These are phyloP conservation scores for Nemania sp. DNA, from an alignment of 2,329 filamentous ascomycete genomes.

Conservation along the genomic window DNA sequence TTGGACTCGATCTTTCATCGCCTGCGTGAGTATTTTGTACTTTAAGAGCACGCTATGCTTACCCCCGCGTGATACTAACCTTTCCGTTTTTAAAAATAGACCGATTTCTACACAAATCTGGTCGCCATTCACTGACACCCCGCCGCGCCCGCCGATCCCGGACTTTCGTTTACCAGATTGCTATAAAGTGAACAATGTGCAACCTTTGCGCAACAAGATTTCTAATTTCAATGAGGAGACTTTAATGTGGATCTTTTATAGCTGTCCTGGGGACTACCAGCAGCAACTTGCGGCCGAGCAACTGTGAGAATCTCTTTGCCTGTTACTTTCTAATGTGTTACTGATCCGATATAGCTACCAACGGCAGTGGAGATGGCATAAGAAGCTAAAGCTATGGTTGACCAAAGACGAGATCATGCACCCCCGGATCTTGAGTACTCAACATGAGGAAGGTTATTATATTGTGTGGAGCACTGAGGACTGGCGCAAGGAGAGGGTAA, in stretches of 20 bases:
- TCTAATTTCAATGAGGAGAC: conserved; percentile 76
- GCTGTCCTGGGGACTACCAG: conserved; percentile 71
- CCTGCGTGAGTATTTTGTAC: conserved; percentile 63
- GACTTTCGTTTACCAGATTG: conserved; percentile 72
- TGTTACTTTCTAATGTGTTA: conserved; percentile 11
- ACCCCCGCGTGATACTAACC: conserved; percentile 33
- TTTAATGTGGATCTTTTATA: conserved; percentile 77
- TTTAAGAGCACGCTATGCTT: background rate
- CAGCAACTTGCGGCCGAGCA: conserved; percentile 73
- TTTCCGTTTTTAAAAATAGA: conserved; percentile 51
- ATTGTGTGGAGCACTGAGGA: conserved; percentile 73
- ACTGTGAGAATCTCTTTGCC: conserved; percentile 60
- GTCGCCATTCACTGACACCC: conserved; percentile 70
- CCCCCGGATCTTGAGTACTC: conserved; percentile 68
- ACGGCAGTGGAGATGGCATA: conserved; percentile 77
- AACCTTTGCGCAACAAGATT: conserved; percentile 74
- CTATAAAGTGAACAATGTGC: conserved; percentile 75
- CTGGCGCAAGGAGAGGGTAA: conserved; percentile 73
- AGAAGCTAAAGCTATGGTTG: conserved; percentile 74
- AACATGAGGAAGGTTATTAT: conserved; percentile 74
- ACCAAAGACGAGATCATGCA: conserved; percentile 76
- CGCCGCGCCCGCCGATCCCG: conserved; percentile 68
- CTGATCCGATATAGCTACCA: conserved; percentile 61
- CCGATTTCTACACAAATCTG: conserved; percentile 70
- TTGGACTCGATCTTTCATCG: conserved; percentile 69